Evolutionary conservation across 805 yeast genomes (phyloP), one percentile per base, ranked within the genome.

Genomic region (Wickerhamiella bombiphila): DNA sequence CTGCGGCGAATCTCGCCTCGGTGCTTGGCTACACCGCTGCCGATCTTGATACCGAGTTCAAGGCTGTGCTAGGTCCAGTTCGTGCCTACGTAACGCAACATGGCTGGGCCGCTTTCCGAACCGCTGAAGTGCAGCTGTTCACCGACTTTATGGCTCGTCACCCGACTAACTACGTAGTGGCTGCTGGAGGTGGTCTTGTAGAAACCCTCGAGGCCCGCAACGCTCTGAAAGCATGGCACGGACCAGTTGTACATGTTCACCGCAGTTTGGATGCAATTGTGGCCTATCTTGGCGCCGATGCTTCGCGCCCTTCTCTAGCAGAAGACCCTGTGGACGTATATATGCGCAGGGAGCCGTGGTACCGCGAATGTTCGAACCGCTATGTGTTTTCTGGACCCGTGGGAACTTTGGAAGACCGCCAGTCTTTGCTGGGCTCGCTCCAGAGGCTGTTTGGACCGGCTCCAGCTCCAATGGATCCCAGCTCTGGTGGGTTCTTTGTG

Each of bases 121-220:
- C 55, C 20, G 58, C 64, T 37, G 99, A 91, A 56, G 49, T 69
- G 4, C 61, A 59, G 30, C 60, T 80, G 31, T 69, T 80, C 44
- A 58, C 66, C 35, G 69, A 71, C 34, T 62, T 67, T 22, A 44
- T 80, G 15, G 44, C 54, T 2, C 48, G 54, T 9, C 54, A 61
- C 39, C 63, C 68, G 3, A 53, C 56, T 14, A 78, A 78, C 4
- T 65, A 74, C 50, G 80, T 88, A 17, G 68, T 88, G 38, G 81
- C 97, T 0, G 81, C 95, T 35, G 99, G 99, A 24, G 99, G 99
- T 32, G 99, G 99, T 7, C 66, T 91, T 42, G 93, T 91, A 20
- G 97, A 88, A 59, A 69, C 69, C 29, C 66, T 66, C 5, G 68
- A 57, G n/a, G 74, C 93, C 3, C 70, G 96, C 49, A 65, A 65